Conservation (phyloP, 2,329 filamentous ascomycete genomes). For the Pseudocercospora cruenta region DNA sequence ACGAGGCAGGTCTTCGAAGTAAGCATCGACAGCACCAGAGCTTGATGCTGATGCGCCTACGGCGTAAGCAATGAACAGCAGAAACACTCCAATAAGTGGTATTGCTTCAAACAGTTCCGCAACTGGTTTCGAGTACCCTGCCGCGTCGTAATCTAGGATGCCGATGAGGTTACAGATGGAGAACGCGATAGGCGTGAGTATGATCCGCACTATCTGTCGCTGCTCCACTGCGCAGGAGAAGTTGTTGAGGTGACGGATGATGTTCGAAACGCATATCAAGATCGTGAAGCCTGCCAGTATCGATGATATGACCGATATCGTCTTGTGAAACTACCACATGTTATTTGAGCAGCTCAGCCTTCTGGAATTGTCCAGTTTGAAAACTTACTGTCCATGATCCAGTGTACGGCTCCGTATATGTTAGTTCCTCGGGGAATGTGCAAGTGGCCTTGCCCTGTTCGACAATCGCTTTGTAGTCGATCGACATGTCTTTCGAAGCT, state of each 20-base stretch:
- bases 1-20: background rate
- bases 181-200: background rate
- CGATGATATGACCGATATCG: background rate
- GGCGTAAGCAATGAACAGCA: background rate
- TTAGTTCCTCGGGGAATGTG: background rate
- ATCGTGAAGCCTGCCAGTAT: background rate
- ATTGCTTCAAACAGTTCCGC: background rate
- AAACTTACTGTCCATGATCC: background rate
- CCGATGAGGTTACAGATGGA: background rate
- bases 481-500: background rate
- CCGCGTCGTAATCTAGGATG: background rate
- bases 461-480: background rate
- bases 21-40: background rate
- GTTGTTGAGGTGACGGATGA: background rate
- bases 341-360: background rate
- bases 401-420: background rate
- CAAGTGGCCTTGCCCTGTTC: background rate
- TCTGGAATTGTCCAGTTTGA: background rate
- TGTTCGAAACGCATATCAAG: background rate
- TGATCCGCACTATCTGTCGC: background rate
- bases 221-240: background rate
- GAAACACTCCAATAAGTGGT: background rate
- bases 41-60: background rate
- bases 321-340: background rate
- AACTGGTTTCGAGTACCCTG: background rate